Evolutionary conservation across 805 yeast species (phyloP).

Genomic region (Wickerhamomyces bovis): DNA sequence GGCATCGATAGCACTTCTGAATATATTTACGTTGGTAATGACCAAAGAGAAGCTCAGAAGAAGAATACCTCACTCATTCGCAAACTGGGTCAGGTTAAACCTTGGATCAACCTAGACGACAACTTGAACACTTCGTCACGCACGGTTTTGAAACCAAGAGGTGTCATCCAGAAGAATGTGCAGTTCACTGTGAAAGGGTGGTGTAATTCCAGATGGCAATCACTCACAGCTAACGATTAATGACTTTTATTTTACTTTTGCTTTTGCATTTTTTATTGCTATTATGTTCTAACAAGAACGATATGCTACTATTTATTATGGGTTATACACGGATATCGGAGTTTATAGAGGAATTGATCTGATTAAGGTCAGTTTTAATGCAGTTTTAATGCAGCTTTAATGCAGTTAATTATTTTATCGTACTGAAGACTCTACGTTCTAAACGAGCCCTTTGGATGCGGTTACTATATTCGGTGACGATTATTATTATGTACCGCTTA

Average conservation of each 20-base stretch:
- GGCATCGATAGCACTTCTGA: constrained; percentile 19
- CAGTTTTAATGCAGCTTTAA: too few relatives aligned
- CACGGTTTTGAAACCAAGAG: constrained; percentile 15
- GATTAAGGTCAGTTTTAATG: neutral
- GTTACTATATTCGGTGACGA: too few relatives aligned
- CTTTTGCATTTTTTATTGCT: neutral
- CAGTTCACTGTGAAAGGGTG: constrained; percentile 27
- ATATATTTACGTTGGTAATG: constrained; percentile 16
- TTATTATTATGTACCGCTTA: neutral
- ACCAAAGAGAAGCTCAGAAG: constrained; percentile 1
- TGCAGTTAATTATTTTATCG: too few relatives aligned
- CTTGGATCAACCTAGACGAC: constrained; percentile 26
- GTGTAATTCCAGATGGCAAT: constrained; percentile 22
- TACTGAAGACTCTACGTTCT: too few relatives aligned
- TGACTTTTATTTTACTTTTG: neutral
- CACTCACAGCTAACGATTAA: constrained; percentile 3
- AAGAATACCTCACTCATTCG: constrained; percentile 17
- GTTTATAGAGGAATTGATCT: neutral
- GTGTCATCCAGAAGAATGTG: constrained; percentile 13
- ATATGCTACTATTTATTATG: neutral
- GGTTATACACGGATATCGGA: neutral
- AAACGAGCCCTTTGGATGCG: too few relatives aligned
- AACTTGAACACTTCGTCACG: constrained; percentile 6
- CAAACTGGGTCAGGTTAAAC: constrained; percentile 17
- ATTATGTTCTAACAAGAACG: neutral